Evolutionary conservation across 2,329 filamentous ascomycete species (phyloP).

Genomic region (Xylariaceae sp.): DNA sequence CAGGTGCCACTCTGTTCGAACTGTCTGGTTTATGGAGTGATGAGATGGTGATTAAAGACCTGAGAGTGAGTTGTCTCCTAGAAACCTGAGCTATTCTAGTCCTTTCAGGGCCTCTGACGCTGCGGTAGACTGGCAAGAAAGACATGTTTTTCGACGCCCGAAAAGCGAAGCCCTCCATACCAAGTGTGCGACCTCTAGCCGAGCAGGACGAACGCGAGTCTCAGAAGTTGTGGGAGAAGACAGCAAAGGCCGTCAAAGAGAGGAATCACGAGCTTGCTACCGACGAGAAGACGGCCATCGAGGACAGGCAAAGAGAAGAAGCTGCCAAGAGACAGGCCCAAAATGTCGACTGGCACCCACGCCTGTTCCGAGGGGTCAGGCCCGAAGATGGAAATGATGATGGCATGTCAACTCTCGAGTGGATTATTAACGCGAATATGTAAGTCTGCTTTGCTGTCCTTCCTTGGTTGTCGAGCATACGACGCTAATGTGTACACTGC

Average conservation of each 20-base stretch:
- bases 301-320: constrained; percentile 87
- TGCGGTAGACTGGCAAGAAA: constrained; percentile 73
- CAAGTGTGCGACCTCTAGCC: constrained; percentile 68
- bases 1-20: constrained; percentile 84
- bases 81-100: not conserved
- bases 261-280: constrained; percentile 87
- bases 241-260: constrained; percentile 75
- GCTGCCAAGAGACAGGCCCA: constrained; percentile 75
- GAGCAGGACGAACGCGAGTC: constrained; percentile 92
- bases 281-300: constrained; percentile 92
- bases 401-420: constrained; percentile 86
- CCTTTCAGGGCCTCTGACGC: constrained; percentile 11
- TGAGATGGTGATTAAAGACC: constrained; percentile 87
- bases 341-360: constrained; percentile 81
- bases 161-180: constrained; percentile 70
- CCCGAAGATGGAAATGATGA: constrained; percentile 70
- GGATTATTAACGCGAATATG: constrained; percentile 88
- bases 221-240: constrained; percentile 79
- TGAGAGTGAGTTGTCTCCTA: constrained; percentile 54
- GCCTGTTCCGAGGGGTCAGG: constrained; percentile 73
- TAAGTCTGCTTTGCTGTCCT: constrained; percentile 36
- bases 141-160: constrained; percentile 86
- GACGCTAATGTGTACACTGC: not conserved
- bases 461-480: too few relatives aligned
- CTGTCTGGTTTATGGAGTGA: constrained; percentile 90